Conservation (phyloP, 2,329 filamentous ascomycete genomes). For the Aspergillus neotritici region DNA sequence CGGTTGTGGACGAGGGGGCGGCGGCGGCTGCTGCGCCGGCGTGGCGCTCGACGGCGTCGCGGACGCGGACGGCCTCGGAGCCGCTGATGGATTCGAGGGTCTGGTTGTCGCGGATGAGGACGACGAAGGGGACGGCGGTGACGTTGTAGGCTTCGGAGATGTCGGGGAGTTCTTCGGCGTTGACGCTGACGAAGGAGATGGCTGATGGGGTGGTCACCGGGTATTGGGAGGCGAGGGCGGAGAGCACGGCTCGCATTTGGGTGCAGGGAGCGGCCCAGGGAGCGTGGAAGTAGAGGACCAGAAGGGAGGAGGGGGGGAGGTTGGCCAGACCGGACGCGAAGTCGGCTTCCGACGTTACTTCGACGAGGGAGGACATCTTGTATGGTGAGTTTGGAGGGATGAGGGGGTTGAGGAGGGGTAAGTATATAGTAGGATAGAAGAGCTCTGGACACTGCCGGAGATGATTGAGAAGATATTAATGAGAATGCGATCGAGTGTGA, state of each 20-base stretch:
- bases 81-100: constrained; percentile 83
- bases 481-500: too few relatives aligned
- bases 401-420: background rate
- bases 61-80: constrained; percentile 79
- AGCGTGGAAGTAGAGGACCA: constrained; percentile 90
- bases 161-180: constrained; percentile 90
- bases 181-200: constrained; percentile 81
- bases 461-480: too few relatives aligned
- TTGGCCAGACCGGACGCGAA: constrained; percentile 65
- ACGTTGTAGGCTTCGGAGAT: constrained; percentile 91
- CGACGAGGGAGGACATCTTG: constrained; percentile 64
- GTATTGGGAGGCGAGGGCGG: constrained; percentile 81
- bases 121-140: constrained; percentile 86
- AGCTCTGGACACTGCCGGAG: background rate
- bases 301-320: constrained; percentile 63
- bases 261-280: constrained; percentile 95
- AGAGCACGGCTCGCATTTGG: constrained; percentile 84
- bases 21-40: constrained; percentile 45
- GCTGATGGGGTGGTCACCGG: constrained; percentile 59
- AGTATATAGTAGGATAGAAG: background rate
- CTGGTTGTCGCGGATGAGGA: constrained; percentile 69
- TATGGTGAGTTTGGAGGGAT: constrained; percentile 35
- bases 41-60: constrained; percentile 77
- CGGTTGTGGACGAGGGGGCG: constrained; percentile 20
- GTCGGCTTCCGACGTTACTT: constrained; percentile 66